These are phyloP conservation scores for Capsicum baccatum DNA, from an alignment of 257 asterid genomes.

Conservation along the genomic window DNA sequence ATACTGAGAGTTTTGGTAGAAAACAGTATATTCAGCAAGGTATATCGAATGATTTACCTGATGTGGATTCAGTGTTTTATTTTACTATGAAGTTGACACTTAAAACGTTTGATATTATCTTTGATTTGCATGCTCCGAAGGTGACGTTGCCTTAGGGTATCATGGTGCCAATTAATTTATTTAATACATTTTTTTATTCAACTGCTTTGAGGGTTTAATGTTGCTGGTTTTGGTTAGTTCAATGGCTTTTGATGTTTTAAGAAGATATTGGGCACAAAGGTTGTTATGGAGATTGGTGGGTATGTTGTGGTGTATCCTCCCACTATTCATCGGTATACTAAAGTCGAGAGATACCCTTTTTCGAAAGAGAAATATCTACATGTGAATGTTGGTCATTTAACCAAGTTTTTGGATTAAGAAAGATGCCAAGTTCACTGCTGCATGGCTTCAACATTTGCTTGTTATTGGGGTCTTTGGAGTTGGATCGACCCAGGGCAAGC, in stretches of 20 bases:
- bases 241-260: conserved; percentile 93
- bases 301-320: conserved; percentile 35
- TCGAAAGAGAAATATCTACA: no score
- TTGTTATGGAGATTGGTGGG: conserved; percentile 94
- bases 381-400: no score
- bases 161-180: conserved; percentile 91
- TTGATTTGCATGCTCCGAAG: conserved; percentile 83
- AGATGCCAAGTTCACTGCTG: no score
- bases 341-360: no score
- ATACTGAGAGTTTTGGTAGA: conserved; percentile 90
- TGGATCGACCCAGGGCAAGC: conserved; percentile 80
- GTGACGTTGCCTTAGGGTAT: conserved; percentile 95
- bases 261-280: conserved; percentile 98
- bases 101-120: conserved; percentile 80
- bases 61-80: conserved; percentile 93
- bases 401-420: no score
- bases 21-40: conserved; percentile 93
- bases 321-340: no score
- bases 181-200: conserved; percentile 85
- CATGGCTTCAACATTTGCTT: conserved; percentile 65
- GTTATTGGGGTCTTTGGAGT: conserved; percentile 87
- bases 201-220: conserved; percentile 97
- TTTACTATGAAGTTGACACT: conserved; percentile 80
- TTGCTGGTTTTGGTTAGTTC: conserved; percentile 91
- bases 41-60: conserved; percentile 91